A percentile compares a stretch with the other conserved stretches of the same genome.
Conservation (phyloP, 305 asterid species). For the Fraxinus sp. region DNA sequence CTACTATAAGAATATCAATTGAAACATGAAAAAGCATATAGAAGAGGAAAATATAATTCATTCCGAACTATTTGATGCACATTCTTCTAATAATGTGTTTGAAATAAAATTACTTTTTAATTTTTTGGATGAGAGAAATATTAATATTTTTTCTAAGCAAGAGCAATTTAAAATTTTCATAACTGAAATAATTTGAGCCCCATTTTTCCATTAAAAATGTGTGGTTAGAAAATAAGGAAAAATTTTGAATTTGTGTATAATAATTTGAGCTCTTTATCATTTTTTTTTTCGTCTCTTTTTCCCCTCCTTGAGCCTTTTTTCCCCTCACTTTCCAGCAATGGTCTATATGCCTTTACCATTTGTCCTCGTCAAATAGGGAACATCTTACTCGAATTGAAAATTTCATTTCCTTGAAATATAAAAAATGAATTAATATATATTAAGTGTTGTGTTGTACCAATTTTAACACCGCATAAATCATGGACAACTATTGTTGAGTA, state of each 20-base stretch:
- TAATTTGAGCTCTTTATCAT: too few relatives aligned
- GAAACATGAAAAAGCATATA: neutral
- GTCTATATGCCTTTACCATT: neutral
- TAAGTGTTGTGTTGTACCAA: neutral
- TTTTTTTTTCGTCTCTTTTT: too few relatives aligned
- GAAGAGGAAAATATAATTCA: neutral
- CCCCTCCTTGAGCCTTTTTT: too few relatives aligned
- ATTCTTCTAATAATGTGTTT: neutral
- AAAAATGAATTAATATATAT: too few relatives aligned
- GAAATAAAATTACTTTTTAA: neutral
- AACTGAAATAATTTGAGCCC: too few relatives aligned
- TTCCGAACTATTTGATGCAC: neutral
- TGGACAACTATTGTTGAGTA: too few relatives aligned
- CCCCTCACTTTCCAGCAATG: neutral
- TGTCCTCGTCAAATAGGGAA: neutral
- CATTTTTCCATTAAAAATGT: too few relatives aligned
- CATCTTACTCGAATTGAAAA: neutral
- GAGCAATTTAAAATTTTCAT: neutral
- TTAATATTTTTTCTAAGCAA: neutral
- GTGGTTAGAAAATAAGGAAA: neutral
- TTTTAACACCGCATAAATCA: too few relatives aligned
- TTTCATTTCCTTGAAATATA: neutral
- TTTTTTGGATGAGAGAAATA: neutral
- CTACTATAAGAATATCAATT: neutral
- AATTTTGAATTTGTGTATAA: too few relatives aligned